A percentile compares a stretch with the other conserved stretches of the same genome.
phyloP scores from a whole-genome alignment of 176 grass and related monocot genomes.

The Cocos nucifera region DNA sequence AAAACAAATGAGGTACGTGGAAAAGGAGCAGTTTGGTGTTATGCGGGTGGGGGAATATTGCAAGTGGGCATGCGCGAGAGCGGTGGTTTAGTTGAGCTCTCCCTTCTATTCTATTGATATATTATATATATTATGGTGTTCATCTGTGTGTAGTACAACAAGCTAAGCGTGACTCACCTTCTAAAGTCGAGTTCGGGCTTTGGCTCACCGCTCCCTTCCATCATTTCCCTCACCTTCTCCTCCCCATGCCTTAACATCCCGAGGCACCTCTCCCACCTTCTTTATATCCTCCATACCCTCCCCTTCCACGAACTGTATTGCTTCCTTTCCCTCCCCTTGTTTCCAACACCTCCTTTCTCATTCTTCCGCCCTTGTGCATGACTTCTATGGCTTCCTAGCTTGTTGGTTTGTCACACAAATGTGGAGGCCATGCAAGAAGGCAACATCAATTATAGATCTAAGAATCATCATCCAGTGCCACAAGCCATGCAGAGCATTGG shows the following conservation, averaged over 20 bases:
- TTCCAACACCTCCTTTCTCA: not conserved
- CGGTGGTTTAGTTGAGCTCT: not conserved
- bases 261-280: conserved; percentile 11
- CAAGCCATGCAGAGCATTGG: no score
- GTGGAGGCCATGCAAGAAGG: no score
- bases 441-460: no score
- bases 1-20: not conserved
- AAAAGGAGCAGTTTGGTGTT: conserved; percentile 22
- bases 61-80: conserved; percentile 7
- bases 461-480: no score
- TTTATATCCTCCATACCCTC: conserved; percentile 22
- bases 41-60: conserved; percentile 19
- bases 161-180: conserved; percentile 5
- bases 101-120: no score
- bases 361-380: not conserved
- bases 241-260: conserved; percentile 35
- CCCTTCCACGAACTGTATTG: conserved; percentile 1
- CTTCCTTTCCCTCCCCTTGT: not conserved
- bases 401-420: no score
- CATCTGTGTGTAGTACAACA: not conserved
- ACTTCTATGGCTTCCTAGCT: no score
- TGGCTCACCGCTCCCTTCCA: conserved; percentile 14
- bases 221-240: conserved; percentile 68
- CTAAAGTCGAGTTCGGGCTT: not conserved
- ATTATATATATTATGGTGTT: not conserved